Evolutionary conservation across 768 basidiomycete genomes (phyloP), one percentile per base, ranked within the genome.

Genomic region (Suillus plorans): DNA sequence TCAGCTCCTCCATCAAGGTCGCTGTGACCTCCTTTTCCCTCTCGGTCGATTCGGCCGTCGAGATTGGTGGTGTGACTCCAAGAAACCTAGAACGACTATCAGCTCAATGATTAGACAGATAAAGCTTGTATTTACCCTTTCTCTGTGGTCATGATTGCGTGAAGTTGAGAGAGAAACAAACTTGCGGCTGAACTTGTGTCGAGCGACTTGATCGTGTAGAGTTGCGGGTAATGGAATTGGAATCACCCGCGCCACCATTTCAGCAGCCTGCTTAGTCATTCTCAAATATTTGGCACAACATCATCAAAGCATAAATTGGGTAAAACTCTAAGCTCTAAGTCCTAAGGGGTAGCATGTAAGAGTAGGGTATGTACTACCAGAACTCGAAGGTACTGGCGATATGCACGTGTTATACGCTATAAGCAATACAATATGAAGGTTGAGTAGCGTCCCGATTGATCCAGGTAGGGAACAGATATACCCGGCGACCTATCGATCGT

Each of bases 1-100:
- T 84, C 39, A 99, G 84, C 76, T 99, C 97, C 64, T 94, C 89
- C 91, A 98, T 93, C 61, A 99, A 81, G 7, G 92, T 90, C 20
- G 81, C 72, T 0, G 92, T 94, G 25, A 95, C 91, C 76, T 92
- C 90, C 75, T 89, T 90, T 79, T 95, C 93, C 70, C 89, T 84
- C 65, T 87, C 84, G 59, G 77, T 92, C 22, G 93, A 95, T 69
- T 91, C 89, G 39, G 76, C 78, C 28, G 84, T 86, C 55, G 92
- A 89, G 71, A 97, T 95, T 61, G 94, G 95, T 45, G 89, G 89
- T 16, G 92, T 95, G 34, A 95, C 92, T 65, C 92, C 92, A 59
- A 90, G 81, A 77, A 84, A 90, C 71, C 91, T 93, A 74, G 31
- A 45, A 68, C 61, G 63, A 44, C 22, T 7, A 37, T 31, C 3